Evolutionary conservation across 768 basidiomycete genomes (phyloP).

Genomic region (Gautieria morchelliformis): DNA sequence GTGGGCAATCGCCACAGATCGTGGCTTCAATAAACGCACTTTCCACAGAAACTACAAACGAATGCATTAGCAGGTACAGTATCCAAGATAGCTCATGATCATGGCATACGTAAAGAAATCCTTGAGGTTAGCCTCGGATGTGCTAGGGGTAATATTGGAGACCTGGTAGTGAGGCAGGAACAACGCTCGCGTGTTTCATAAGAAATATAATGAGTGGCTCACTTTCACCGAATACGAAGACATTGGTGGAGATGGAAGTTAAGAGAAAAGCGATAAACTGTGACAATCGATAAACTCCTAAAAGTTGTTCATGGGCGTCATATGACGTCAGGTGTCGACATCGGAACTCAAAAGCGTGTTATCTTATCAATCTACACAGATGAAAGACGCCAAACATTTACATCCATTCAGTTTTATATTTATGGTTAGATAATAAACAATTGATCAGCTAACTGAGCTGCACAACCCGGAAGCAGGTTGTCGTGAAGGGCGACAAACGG

Average conservation of each 20-base stretch:
- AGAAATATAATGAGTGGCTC: conserved; percentile 10
- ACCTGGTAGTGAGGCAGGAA: conserved; percentile 38
- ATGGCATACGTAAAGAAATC: conserved; percentile 67
- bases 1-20: conserved; percentile 2
- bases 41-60: conserved; percentile 71
- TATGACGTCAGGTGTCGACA: no score
- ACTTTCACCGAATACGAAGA: conserved; percentile 36
- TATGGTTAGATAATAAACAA: no score
- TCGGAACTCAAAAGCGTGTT: no score
- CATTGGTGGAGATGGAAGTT: conserved; percentile 29
- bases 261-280: conserved; percentile 7
- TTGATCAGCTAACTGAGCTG: no score
- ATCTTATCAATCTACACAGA: no score
- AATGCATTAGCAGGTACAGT: conserved; percentile 2
- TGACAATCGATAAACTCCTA: not conserved
- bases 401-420: no score
- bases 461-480: no score
- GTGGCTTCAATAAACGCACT: conserved; percentile 32
- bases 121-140: conserved; percentile 56
- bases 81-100: conserved; percentile 8
- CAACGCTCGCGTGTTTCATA: not conserved
- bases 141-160: conserved; percentile 54
- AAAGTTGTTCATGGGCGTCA: no score
- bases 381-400: no score
- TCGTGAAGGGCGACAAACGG: no score